Evolutionary conservation across 2,329 filamentous ascomycete species (phyloP).

Genomic region (Colletotrichum tropicale): DNA sequence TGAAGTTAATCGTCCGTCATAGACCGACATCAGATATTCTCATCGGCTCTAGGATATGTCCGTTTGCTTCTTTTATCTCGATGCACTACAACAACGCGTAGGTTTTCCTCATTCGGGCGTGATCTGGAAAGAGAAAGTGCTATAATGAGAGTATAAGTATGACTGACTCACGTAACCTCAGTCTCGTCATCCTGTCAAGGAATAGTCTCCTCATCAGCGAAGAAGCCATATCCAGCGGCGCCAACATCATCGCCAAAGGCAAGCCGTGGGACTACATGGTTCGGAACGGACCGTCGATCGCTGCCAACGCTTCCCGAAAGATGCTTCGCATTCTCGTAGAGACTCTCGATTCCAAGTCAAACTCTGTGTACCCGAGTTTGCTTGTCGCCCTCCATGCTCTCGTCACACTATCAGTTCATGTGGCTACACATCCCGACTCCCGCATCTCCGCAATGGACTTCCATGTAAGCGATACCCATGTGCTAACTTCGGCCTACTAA

Average conservation of each 20-base stretch:
- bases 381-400: neutral
- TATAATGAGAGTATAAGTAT: neutral
- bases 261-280: slow-evolving; percentile 14
- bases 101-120: neutral
- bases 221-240: neutral
- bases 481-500: neutral
- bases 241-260: slow-evolving; percentile 4
- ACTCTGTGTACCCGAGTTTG: neutral
- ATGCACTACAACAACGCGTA: slow-evolving; percentile 13
- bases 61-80: slow-evolving; percentile 4
- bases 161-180: fast-evolving
- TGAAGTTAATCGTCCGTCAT: neutral
- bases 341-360: slow-evolving; percentile 1
- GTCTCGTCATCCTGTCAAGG: neutral
- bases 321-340: slow-evolving; percentile 3
- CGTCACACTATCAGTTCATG: neutral
- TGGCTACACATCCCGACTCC: slow-evolving; percentile 1
- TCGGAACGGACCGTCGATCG: slow-evolving; percentile 3
- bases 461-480: neutral
- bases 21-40: slow-evolving; percentile 11
- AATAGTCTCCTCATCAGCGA: slow-evolving; percentile 16
- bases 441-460: slow-evolving; percentile 13
- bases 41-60: slow-evolving; percentile 9
- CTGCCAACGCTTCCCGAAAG: slow-evolving; percentile 1
- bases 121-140: fast-evolving